These are phyloP conservation scores for Galerina sulciceps DNA, from an alignment of 768 basidiomycete species.

Conservation along the genomic window DNA sequence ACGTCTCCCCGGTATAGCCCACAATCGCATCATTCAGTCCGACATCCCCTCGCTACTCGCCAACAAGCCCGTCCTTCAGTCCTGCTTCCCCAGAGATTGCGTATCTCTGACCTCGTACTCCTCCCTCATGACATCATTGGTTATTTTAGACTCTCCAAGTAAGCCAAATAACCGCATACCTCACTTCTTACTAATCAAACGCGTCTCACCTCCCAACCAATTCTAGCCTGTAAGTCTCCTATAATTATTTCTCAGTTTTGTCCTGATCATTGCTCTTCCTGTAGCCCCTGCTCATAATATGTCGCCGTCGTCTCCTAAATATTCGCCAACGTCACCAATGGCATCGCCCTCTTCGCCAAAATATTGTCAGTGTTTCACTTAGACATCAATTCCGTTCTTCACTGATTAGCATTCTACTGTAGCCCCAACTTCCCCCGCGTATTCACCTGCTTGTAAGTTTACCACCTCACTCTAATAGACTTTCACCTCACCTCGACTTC, in stretches of 20 bases:
- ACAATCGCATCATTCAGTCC: conserved; percentile 88
- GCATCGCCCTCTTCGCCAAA: conserved; percentile 90
- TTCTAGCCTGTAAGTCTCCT: conserved; percentile 63
- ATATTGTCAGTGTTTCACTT: conserved; percentile 66
- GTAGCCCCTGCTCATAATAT: conserved; percentile 72
- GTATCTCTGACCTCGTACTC: conserved; percentile 8
- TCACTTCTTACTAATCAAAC: conserved; percentile 21
- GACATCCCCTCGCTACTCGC: conserved; percentile 88
- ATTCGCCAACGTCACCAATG: conserved; percentile 92
- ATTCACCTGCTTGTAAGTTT: conserved; percentile 84
- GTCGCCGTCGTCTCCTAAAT: conserved; percentile 91
- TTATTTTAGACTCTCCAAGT: conserved; percentile 75
- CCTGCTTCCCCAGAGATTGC: conserved; percentile 69
- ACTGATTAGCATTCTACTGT: conserved; percentile 10
- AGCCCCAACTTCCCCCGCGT: conserved; percentile 89
- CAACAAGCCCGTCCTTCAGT: conserved; percentile 89
- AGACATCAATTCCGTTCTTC: neutral
- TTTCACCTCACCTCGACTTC: neutral
- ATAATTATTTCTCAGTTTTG: neutral
- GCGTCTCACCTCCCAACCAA: conserved; percentile 2
- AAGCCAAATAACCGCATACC: conserved; percentile 37
- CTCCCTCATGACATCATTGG: conserved; percentile 19
- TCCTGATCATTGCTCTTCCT: neutral
- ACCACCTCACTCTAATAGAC: neutral
- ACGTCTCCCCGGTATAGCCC: conserved; percentile 87